Conservation (phyloP, 768 basidiomycete genomes). For the Termitomyces sp. region DNA sequence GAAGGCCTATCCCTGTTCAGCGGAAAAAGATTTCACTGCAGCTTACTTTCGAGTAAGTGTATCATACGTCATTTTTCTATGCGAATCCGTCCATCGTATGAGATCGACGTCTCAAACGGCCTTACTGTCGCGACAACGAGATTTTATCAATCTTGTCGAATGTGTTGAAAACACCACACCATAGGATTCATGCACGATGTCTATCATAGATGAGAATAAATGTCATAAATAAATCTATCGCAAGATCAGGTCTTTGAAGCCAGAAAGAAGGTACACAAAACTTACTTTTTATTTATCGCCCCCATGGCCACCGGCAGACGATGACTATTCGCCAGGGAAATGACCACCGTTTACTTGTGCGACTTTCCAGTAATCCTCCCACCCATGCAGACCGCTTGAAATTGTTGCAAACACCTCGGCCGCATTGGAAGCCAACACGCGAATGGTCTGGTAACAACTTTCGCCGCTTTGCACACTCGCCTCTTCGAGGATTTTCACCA, state of each 20-base stretch:
- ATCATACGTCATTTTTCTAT: neutral
- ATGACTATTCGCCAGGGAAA: conserved; percentile 14
- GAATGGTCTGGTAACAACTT: conserved; percentile 7
- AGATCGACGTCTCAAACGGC: neutral
- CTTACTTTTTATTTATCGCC: neutral
- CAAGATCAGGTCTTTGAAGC: neutral
- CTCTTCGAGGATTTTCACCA: conserved; percentile 10
- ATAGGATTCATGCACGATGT: no score
- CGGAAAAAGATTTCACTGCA: neutral
- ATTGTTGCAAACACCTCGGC: conserved; percentile 11
- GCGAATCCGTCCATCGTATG: neutral
- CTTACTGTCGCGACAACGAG: neutral
- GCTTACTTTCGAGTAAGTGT: neutral
- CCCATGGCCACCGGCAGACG: neutral
- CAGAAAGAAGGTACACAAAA: neutral
- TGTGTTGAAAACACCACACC: neutral
- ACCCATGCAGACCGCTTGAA: conserved; percentile 10
- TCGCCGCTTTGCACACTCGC: neutral
- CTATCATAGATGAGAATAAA: neutral
- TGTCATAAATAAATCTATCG: neutral
- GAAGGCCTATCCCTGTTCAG: neutral
- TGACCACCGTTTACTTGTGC: conserved; percentile 14
- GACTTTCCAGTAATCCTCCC: conserved; percentile 16
- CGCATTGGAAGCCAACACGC: conserved; percentile 12
- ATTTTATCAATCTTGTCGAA: neutral